These are phyloP conservation scores for Myotisia sp. DNA, from an alignment of 2,329 filamentous ascomycete species.

Conservation along the genomic window DNA sequence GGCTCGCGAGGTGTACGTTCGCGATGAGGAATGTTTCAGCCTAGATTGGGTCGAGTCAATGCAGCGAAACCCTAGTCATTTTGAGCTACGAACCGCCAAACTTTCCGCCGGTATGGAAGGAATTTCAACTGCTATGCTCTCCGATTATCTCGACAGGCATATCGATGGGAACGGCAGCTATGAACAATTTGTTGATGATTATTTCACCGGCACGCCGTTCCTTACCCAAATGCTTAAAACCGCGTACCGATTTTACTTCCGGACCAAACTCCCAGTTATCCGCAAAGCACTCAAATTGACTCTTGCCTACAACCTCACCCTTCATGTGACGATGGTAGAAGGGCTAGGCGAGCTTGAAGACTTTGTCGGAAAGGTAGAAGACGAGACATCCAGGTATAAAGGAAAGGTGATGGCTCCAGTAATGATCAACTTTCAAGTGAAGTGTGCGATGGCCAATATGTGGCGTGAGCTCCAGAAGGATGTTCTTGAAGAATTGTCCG, in stretches of 20 bases:
- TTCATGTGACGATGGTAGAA: conserved; percentile 90
- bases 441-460: conserved; percentile 92
- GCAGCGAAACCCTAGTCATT: conserved; percentile 60
- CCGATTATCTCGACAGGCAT: conserved; percentile 89
- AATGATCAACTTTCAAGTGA: conserved; percentile 99
- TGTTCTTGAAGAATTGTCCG: conserved; percentile 81
- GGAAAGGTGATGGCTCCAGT: conserved; percentile 87
- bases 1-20: conserved; percentile 84
- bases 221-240: conserved; percentile 94
- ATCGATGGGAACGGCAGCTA: conserved; percentile 82
- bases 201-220: conserved; percentile 91
- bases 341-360: conserved; percentile 57
- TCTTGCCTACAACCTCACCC: conserved; percentile 85
- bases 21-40: conserved; percentile 81
- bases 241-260: conserved; percentile 80
- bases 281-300: conserved; percentile 92
- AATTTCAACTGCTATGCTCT: conserved; percentile 63
- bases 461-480: conserved; percentile 97
- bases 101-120: conserved; percentile 82
- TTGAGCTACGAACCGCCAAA: conserved; percentile 74
- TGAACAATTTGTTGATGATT: conserved; percentile 85
- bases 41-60: conserved; percentile 85
- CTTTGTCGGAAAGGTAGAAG: conserved; percentile 69
- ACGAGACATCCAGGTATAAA: conserved; percentile 71
- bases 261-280: conserved; percentile 76